Evolutionary conservation across 2,329 filamentous ascomycete species (phyloP).

Genomic region (Monosporascus sp.): DNA sequence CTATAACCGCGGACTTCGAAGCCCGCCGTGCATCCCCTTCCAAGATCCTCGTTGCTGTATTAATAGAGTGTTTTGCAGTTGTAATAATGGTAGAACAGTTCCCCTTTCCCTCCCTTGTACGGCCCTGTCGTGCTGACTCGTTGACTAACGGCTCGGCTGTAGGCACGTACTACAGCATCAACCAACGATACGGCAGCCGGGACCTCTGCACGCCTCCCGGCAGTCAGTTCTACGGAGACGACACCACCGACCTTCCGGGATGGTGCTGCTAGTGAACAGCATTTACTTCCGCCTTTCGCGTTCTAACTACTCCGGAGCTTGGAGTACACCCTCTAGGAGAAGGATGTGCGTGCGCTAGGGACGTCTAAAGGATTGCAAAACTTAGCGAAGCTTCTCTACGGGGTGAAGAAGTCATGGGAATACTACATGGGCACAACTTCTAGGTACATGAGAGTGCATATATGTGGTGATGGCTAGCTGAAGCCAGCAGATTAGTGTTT

Average conservation of each 20-base stretch:
- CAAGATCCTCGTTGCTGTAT: background rate
- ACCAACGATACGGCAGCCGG: constrained; percentile 6
- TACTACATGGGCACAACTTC: too few relatives aligned
- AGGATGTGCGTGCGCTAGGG: background rate
- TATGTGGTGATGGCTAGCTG: too few relatives aligned
- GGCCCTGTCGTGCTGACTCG: background rate
- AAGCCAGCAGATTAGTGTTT: too few relatives aligned
- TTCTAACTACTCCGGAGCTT: background rate
- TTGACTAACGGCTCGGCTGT: background rate
- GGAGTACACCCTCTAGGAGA: too few relatives aligned
- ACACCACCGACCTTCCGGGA: constrained; percentile 11
- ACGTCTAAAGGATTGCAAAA: too few relatives aligned
- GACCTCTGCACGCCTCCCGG: constrained; percentile 15
- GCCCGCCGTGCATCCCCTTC: background rate
- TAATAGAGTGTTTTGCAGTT: background rate
- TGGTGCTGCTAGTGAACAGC: constrained; percentile 11
- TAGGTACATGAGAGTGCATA: too few relatives aligned
- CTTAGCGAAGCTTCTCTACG: too few relatives aligned
- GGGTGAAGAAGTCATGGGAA: too few relatives aligned
- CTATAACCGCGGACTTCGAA: background rate
- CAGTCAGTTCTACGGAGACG: constrained; percentile 10
- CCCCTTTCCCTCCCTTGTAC: background rate
- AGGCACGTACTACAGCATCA: constrained; percentile 19
- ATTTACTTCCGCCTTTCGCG: background rate
- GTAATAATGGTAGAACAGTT: constrained; percentile 10